Conservation (phyloP, 768 basidiomycete genomes). For the Termitomyces bulborhizus region DNA sequence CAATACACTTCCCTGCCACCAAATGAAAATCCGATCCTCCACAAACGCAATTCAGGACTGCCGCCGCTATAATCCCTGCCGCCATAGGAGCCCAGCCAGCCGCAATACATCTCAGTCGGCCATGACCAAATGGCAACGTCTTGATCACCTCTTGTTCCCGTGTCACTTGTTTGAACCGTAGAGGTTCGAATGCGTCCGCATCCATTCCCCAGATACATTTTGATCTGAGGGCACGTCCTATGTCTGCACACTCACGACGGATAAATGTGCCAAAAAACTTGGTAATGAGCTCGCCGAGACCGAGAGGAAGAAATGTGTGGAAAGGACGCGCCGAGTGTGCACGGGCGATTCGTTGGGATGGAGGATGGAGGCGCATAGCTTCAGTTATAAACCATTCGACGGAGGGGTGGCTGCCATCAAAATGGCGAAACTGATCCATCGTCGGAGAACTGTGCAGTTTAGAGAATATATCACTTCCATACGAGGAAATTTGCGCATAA, state of each 20-base stretch:
- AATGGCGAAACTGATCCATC: conserved; percentile 20
- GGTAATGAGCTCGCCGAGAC: neutral
- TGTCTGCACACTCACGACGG: conserved; percentile 26
- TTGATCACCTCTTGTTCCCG: conserved; percentile 16
- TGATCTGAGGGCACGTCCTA: conserved; percentile 28
- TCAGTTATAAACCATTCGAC: conserved; percentile 34
- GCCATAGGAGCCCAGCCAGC: conserved; percentile 45
- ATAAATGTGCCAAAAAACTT: neutral
- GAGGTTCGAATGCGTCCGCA: conserved; percentile 36
- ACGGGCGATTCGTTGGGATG: conserved; percentile 41
- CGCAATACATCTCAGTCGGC: conserved; percentile 41
- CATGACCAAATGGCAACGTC: conserved; percentile 43
- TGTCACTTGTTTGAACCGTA: conserved; percentile 21
- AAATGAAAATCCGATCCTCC: conserved; percentile 21
- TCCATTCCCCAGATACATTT: conserved; percentile 29
- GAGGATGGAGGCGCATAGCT: conserved; percentile 44
- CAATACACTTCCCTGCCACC: conserved; percentile 22
- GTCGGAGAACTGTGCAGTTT: conserved; percentile 28
- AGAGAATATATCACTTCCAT: conserved; percentile 20
- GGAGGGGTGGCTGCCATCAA: conserved; percentile 17
- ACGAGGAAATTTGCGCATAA: conserved; percentile 23
- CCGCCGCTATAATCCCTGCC: conserved; percentile 40
- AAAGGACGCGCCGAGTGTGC: conserved; percentile 1
- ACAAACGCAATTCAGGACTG: conserved; percentile 28
- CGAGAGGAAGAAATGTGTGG: neutral